phyloP scores from a whole-genome alignment of 2,329 filamentous ascomycete genomes.

The Metarhizium humberi region DNA sequence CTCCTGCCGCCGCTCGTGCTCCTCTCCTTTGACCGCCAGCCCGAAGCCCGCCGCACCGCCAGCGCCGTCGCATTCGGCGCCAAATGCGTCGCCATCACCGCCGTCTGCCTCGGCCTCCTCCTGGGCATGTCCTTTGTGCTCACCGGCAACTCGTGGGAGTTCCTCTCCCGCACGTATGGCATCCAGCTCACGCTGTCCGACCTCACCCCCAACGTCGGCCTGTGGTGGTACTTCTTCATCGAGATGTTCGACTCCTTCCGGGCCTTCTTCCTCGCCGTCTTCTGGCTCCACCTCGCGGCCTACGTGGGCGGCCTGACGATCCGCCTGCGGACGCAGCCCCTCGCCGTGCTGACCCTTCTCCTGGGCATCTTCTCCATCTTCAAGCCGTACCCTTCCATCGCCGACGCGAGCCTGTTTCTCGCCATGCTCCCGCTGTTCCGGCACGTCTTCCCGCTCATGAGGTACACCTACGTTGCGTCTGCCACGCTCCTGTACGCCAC shows the following conservation, averaged over 20 bases:
- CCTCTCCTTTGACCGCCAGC: slow-evolving; percentile 64
- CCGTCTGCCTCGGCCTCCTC: slow-evolving; percentile 47
- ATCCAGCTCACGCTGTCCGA: slow-evolving; percentile 87
- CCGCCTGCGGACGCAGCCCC: slow-evolving; percentile 72
- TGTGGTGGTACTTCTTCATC: slow-evolving; percentile 99
- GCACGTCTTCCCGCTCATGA: slow-evolving; percentile 89
- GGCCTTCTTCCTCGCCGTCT: slow-evolving; percentile 93
- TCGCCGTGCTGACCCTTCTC: slow-evolving; percentile 77
- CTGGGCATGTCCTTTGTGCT: slow-evolving; percentile 64
- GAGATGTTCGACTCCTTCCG: slow-evolving; percentile 99
- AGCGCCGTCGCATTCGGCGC: slow-evolving; percentile 41
- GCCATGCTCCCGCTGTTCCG: slow-evolving; percentile 75
- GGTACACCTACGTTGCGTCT: slow-evolving; percentile 82
- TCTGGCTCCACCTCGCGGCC: slow-evolving; percentile 88
- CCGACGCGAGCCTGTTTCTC: slow-evolving; percentile 80
- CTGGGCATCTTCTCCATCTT: slow-evolving; percentile 89
- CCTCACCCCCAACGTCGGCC: slow-evolving; percentile 84
- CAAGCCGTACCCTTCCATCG: slow-evolving; percentile 92
- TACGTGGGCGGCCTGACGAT: slow-evolving; percentile 84
- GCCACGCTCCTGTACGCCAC: slow-evolving; percentile 79
- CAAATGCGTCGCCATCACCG: slow-evolving; percentile 43
- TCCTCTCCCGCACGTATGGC: slow-evolving; percentile 81
- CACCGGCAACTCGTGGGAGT: slow-evolving; percentile 75
- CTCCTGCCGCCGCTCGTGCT: slow-evolving; percentile 75
- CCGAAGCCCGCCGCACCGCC: slow-evolving; percentile 21